phyloP scores from a whole-genome alignment of 371 early-diverging fungal genomes.

The Actinomortierella wolfii region DNA sequence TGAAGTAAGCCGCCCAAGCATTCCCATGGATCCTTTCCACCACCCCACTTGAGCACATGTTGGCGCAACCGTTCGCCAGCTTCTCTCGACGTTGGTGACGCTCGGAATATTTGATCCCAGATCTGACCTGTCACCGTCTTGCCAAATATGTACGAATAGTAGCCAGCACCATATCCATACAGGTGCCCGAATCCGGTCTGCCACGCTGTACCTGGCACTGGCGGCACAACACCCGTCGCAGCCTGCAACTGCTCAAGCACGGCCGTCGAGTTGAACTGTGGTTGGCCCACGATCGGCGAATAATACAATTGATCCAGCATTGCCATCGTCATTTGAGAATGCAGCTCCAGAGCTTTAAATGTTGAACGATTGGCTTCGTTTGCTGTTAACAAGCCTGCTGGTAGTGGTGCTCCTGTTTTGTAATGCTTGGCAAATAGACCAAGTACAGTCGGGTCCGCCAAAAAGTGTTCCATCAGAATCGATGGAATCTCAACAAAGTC shows the following conservation, averaged over 20 bases:
- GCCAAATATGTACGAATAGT: constrained; percentile 94
- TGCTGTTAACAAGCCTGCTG: constrained; percentile 52
- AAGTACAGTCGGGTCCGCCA: constrained; percentile 73
- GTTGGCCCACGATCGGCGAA: constrained; percentile 40
- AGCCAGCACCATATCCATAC: constrained; percentile 90
- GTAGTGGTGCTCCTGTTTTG: constrained; percentile 60
- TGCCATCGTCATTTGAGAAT: constrained; percentile 88
- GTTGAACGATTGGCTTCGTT: constrained; percentile 55
- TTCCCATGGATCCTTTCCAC: constrained; percentile 91
- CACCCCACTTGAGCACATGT: constrained; percentile 89
- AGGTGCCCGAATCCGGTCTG: constrained; percentile 93
- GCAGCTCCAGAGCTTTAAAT: constrained; percentile 80
- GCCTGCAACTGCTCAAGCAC: constrained; percentile 61
- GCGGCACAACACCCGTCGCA: constrained; percentile 63
- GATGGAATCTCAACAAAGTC: constrained; percentile 98
- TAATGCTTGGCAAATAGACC: constrained; percentile 72
- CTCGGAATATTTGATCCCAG: constrained; percentile 72
- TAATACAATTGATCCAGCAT: constrained; percentile 86
- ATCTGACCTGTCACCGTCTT: constrained; percentile 80
- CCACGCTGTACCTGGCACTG: constrained; percentile 79
- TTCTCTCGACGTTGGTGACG: constrained; percentile 57
- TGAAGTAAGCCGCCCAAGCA: constrained; percentile 75
- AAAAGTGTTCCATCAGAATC: constrained; percentile 92
- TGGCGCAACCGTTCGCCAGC: constrained; percentile 68
- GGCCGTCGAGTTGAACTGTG: constrained; percentile 55